These are phyloP conservation scores for Fusarium pininemorale DNA, from an alignment of 2,329 filamentous ascomycete species.

Conservation along the genomic window DNA sequence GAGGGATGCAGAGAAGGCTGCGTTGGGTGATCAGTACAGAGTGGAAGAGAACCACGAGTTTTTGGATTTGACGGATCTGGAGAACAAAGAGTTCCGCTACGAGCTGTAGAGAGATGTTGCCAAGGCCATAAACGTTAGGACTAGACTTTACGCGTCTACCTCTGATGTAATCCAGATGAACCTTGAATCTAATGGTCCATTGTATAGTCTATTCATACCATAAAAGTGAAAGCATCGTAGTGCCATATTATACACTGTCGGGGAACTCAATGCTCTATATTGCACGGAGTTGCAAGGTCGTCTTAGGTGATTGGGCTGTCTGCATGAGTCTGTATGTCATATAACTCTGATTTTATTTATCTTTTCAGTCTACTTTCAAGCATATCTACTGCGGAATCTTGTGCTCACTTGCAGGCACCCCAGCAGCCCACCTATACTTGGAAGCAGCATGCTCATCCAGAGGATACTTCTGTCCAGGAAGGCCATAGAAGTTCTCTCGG, in stretches of 20 bases:
- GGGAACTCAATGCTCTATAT: rapidly evolving
- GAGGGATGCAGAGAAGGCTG: constrained; percentile 14
- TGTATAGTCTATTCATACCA: not conserved
- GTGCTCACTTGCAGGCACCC: constrained; percentile 35
- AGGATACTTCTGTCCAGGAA: constrained; percentile 59
- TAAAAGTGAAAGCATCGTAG: no score
- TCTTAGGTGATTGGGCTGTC: rapidly evolving
- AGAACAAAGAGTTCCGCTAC: not conserved
- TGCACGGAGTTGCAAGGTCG: not conserved
- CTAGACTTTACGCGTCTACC: no score
- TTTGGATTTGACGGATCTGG: constrained; percentile 29
- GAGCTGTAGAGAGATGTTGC: not conserved
- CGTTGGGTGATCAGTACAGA: not conserved
- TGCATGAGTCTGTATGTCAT: no score
- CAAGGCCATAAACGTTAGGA: rapidly evolving
- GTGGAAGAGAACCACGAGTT: constrained; percentile 32
- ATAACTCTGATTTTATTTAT: not conserved
- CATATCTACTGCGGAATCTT: constrained; percentile 15
- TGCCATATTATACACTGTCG: rapidly evolving
- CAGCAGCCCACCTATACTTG: constrained; percentile 54
- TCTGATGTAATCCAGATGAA: rapidly evolving
- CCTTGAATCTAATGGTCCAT: rapidly evolving
- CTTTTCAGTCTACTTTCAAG: not conserved
- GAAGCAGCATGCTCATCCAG: constrained; percentile 62
- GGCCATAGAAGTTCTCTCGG: constrained; percentile 67